phyloP scores from a whole-genome alignment of 495 filamentous ascomycete species.

The Xylaria sp. region DNA sequence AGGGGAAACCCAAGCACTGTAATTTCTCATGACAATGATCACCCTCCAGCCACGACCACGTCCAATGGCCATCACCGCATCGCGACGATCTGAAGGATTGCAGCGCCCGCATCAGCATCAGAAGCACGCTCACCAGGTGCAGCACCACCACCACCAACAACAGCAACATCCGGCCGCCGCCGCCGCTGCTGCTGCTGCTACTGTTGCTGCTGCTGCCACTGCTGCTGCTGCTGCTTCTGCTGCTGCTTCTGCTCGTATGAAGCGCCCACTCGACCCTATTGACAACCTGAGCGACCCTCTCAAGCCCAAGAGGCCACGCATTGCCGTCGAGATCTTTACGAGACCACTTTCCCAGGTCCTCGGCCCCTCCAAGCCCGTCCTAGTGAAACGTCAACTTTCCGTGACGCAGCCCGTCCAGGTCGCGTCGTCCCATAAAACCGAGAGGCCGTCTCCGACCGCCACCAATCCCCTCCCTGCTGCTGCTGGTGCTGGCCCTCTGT shows the following conservation, averaged over 20 bases:
- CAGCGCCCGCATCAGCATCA: slow-evolving; percentile 32
- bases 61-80: slow-evolving; percentile 44
- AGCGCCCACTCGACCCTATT: slow-evolving; percentile 42
- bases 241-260: slow-evolving; percentile 34
- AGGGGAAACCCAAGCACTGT: background rate
- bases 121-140: slow-evolving; percentile 3
- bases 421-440: slow-evolving; percentile 38
- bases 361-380: slow-evolving; percentile 46
- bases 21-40: slow-evolving; percentile 40
- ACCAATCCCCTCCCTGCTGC: slow-evolving; percentile 24
- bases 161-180: slow-evolving; percentile 19
- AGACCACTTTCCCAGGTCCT: slow-evolving; percentile 32
- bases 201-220: too few species aligned
- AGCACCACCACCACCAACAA: slow-evolving; percentile 33
- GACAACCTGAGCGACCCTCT: slow-evolving; percentile 38
- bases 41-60: slow-evolving; percentile 33
- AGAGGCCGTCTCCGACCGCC: slow-evolving; percentile 36
- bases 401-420: slow-evolving; percentile 35
- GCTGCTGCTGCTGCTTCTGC: background rate
- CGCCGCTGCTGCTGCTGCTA: too few species aligned
- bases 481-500: slow-evolving; percentile 21
- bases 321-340: slow-evolving; percentile 50
- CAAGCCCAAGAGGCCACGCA: slow-evolving; percentile 39
- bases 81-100: slow-evolving; percentile 47
- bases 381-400: slow-evolving; percentile 40